Base-by-base conservation (phyloP, 352 stramenopile species). In the Globisporangium cederbergense region DNA sequence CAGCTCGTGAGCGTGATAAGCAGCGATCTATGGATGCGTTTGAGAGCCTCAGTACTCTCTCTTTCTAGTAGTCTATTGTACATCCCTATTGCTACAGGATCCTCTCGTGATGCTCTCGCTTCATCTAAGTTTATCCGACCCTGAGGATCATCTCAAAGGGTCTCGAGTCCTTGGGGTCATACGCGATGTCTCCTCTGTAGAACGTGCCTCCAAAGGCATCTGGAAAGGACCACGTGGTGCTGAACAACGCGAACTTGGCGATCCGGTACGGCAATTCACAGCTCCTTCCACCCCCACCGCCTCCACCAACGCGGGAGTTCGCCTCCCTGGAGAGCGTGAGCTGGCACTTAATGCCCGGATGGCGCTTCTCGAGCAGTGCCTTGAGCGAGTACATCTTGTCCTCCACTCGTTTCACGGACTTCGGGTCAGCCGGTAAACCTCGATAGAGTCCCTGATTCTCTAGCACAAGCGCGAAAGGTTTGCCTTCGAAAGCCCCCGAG, bases 201-300 rank as follows among this genome's bases (percentile, higher is more conserved):
- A 82, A 82, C 51, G 73, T 82, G 54, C 75, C 67, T n/a, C 74
- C 72, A 30, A 69, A 60, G 32, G 67, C 64, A 40, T 77, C 73
- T 7, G 74, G 75, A 52, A 73, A 80, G 30, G 69, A 62, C 75
- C 75, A 82, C 22, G 62, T 57, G 4, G 65, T 72, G 14, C 67
- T 82, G 62, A 82, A 82, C 16, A 82, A 22, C 0, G 75, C 67
- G 32, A 82, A 78, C 60, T 80, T 82, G 34, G 68, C 71, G 34
- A 82, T 71, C 62, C 54, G 66, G 45, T 70, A 77, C 18, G 25
- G n/a, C 16, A 57, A n/a, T 13, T 66, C 61, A 1, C 30, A 28
- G 25, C 25, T 28, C 36, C 36, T 42, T 42, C 9, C 34, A 40
- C 34, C 34, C 6, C 34, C 34, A 38, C 34, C 34, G 40, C 25